Evolutionary conservation across 805 yeast species (phyloP).

Genomic region (Pichia thaimueangensis): DNA sequence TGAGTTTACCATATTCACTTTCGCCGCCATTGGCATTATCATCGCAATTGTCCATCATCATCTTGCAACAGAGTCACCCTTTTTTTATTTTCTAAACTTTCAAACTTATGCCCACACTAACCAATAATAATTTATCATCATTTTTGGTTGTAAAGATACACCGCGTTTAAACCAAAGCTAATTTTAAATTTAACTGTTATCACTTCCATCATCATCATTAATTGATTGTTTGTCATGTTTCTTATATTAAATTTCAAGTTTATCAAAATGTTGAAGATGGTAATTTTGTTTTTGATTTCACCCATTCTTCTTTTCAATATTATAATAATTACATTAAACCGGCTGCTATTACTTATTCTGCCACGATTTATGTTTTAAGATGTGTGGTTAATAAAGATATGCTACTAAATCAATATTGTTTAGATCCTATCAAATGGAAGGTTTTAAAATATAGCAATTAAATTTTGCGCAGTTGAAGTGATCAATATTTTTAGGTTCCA

Average conservation of each 20-base stretch:
- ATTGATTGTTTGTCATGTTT: no score
- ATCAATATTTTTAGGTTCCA: slow-evolving; percentile 95
- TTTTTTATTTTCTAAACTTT: no score
- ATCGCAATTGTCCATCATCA: no score
- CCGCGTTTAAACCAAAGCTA: no score
- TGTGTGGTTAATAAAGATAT: slow-evolving; percentile 80
- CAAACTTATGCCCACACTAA: no score
- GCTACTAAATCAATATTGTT: slow-evolving; percentile 90
- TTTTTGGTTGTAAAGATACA: no score
- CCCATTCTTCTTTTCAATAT: slow-evolving; percentile 76
- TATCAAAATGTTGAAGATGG: slow-evolving; percentile 40
- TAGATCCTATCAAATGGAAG: slow-evolving; percentile 64
- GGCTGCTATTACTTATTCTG: slow-evolving; percentile 79
- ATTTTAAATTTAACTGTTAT: no score
- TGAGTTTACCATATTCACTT: no score
- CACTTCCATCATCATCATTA: no score
- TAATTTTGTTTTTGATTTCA: slow-evolving; percentile 71
- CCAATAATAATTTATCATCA: no score
- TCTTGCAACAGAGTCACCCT: no score
- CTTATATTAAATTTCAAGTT: slow-evolving; percentile 50
- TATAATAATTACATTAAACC: slow-evolving; percentile 93
- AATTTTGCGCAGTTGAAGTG: slow-evolving; percentile 88
- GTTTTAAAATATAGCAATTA: slow-evolving; percentile 63
- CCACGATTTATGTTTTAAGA: slow-evolving; percentile 79
- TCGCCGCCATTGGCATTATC: no score